phyloP scores from a whole-genome alignment of 139 green algal genomes.

The Chlorella vulgaris region DNA sequence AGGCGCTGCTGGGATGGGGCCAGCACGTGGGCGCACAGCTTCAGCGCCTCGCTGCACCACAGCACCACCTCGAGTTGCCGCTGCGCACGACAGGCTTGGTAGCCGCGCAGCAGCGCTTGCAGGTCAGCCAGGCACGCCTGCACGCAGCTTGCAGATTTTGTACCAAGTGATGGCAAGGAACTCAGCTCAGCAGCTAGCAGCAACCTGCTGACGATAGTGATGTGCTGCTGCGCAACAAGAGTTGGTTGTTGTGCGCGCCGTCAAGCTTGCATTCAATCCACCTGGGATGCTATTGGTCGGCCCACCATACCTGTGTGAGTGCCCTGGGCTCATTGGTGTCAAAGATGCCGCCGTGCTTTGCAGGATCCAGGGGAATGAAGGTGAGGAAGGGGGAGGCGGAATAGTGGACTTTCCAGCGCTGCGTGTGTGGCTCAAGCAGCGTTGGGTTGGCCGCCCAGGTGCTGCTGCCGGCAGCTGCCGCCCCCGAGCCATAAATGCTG shows the following conservation, averaged over 20 bases:
- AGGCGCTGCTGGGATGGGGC: neutral
- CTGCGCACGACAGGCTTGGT: neutral
- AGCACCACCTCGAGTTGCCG: neutral
- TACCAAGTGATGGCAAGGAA: neutral
- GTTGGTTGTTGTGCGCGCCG: too few species aligned
- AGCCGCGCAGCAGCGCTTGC: neutral
- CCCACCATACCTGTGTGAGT: neutral
- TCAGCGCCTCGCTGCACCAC: constrained; percentile 4
- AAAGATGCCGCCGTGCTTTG: neutral
- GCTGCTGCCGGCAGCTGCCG: too few species aligned
- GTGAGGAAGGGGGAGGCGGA: neutral
- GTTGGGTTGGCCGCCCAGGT: constrained; percentile 3
- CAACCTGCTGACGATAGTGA: too few species aligned
- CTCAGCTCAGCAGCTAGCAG: too few species aligned
- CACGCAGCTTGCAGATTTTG: too few species aligned
- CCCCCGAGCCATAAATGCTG: constrained; percentile 10
- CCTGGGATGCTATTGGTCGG: too few species aligned
- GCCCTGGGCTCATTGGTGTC: neutral
- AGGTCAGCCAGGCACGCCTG: constrained; percentile 14
- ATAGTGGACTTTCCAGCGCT: constrained; percentile 7
- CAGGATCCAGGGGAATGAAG: constrained; percentile 1
- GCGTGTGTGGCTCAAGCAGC: neutral
- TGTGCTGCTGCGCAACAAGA: too few species aligned
- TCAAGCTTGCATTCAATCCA: too few species aligned
- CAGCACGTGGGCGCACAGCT: neutral